Evolutionary conservation across 2,329 filamentous ascomycete genomes (phyloP), one percentile per base, ranked within the genome.

Genomic region (Leptographium galeiforme): DNA sequence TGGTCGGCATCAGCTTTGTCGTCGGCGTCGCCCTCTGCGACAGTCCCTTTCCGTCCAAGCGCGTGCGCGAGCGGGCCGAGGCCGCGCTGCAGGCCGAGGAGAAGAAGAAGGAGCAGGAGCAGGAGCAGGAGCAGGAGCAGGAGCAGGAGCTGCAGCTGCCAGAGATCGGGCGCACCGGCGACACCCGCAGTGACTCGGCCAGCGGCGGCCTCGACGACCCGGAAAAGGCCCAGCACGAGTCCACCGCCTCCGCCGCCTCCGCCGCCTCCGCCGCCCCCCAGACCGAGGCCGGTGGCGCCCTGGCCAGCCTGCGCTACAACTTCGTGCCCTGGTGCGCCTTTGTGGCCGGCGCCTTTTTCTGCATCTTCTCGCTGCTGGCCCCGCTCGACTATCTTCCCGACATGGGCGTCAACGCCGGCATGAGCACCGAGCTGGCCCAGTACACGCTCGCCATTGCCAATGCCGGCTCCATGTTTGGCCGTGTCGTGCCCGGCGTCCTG

Each of bases 371-470:
- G 25, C 25, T 25, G 25, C 25, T 25, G 25, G 25, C 25, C 3
- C 75, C 75, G 3, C 76, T 77, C 63, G 76, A 72, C 61, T 78
- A 76, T 61, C 68, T 76, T 56, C 63, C 74, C 34, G 63, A 77
- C 19, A 73, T 76, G 62, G 74, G 75, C 6, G 56, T 68, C 58
- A 60, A 66, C 5, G 66, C 70, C 4, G 73, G 73, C 46, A 70
- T 76, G 61, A 64, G 66, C 14, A 51, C 66, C 16, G 60, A 57
- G 2, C 60, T 77, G 51, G 62, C 72, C 8, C 68, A 69, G 1
- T 78, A 78, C 59, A 62, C 77, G 19, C 58, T 78, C 5, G 68
- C 75, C 7, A 81, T 85, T 57, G 78, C 85, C 63, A 78, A 77
- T 59, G 73, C 73, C 43, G 68, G 72, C 50, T 57, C 73, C 59